phyloP scores from a whole-genome alignment of 1,284 basidiomycete species.

The Naganishia sp. region DNA sequence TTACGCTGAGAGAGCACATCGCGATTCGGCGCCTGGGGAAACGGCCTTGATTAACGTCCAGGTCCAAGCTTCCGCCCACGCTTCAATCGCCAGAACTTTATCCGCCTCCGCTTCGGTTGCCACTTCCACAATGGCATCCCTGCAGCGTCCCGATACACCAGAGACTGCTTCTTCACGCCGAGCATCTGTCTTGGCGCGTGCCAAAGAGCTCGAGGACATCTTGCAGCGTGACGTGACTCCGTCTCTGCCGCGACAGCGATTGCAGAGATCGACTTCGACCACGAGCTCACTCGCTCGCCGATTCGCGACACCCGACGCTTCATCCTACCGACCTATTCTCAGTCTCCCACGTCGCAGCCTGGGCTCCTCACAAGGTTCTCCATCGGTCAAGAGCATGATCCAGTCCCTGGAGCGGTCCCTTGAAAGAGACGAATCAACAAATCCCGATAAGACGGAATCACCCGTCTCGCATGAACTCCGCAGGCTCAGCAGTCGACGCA shows the following conservation, averaged over 20 bases:
- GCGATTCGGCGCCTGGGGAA: background rate
- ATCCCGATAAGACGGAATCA: constrained; percentile 3
- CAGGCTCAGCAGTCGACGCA: constrained; percentile 15
- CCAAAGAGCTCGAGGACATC: constrained; percentile 1
- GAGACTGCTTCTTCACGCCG: background rate
- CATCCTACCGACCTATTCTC: constrained; percentile 9
- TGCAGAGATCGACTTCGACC: background rate
- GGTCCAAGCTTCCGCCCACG: background rate
- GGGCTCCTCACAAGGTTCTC: constrained; percentile 5
- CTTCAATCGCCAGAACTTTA: background rate
- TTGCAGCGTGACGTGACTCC: background rate
- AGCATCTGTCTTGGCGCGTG: constrained; percentile 20
- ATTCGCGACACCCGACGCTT: constrained; percentile 9
- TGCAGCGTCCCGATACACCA: no score
- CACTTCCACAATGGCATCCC: no score
- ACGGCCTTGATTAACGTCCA: background rate
- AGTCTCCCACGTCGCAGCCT: constrained; percentile 20
- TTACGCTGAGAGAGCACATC: no score
- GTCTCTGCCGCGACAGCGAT: background rate
- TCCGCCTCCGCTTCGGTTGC: background rate
- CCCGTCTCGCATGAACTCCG: constrained; percentile 10
- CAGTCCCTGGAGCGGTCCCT: constrained; percentile 20
- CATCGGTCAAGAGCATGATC: constrained; percentile 19
- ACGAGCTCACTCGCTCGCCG: constrained; percentile 1
- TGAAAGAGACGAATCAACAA: constrained; percentile 9